Percentiles rank a stretch among this genome's conserved stretches.
phyloP scores from a whole-genome alignment of 768 basidiomycete species.

The Gloeopeniophorella convolvens region DNA sequence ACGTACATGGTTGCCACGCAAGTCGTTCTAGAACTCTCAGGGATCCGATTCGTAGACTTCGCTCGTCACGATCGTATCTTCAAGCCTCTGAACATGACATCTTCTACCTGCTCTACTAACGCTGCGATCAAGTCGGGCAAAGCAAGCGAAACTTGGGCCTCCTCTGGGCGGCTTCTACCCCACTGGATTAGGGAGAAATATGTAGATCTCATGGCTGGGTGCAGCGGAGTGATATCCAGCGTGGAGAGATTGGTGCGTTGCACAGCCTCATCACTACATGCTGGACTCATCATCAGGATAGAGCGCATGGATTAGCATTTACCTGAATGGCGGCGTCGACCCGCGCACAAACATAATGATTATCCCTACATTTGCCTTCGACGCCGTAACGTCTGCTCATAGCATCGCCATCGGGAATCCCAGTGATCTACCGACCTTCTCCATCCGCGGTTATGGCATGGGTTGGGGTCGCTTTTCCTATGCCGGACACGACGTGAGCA shows the following conservation, averaged over 20 bases:
- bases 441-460: conserved; percentile 35
- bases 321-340: conserved; percentile 30
- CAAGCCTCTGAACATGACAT: conserved; percentile 33
- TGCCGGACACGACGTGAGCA: conserved; percentile 36
- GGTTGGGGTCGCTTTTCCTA: conserved; percentile 37
- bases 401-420: conserved; percentile 21
- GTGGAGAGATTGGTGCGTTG: conserved; percentile 37
- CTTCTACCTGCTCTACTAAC: conserved; percentile 31
- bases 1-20: conserved; percentile 34
- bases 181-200: conserved; percentile 26
- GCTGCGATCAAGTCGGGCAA: conserved; percentile 30
- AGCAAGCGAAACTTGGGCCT: conserved; percentile 31
- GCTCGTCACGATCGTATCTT: conserved; percentile 38
- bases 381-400: conserved; percentile 29
- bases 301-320: conserved; percentile 34
- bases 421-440: conserved; percentile 10
- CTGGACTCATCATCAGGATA: conserved; percentile 18
- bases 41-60: conserved; percentile 32
- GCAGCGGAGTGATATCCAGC: conserved; percentile 39
- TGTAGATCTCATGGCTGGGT: conserved; percentile 28
- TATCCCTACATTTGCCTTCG: conserved; percentile 28
- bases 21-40: conserved; percentile 30
- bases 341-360: conserved; percentile 27
- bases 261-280: not conserved
- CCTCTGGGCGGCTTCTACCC: conserved; percentile 28